phyloP scores from a whole-genome alignment of 2,329 filamentous ascomycete species.

The Neobulgaria alba region DNA sequence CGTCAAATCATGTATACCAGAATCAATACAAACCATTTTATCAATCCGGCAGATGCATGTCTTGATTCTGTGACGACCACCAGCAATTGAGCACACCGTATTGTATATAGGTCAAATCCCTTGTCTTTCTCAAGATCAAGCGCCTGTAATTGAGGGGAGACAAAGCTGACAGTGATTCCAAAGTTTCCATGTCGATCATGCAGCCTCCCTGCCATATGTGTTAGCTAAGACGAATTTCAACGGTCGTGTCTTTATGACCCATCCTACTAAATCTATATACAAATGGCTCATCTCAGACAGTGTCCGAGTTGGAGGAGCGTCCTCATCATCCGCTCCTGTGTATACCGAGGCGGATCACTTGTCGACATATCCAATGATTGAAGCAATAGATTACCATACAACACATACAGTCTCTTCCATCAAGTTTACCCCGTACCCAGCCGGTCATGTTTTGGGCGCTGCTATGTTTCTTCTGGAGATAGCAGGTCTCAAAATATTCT shows the following conservation, averaged over 20 bases:
- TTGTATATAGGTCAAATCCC: conserved; percentile 27
- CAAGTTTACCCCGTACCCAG: conserved; percentile 91
- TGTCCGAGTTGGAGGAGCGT: conserved; percentile 74
- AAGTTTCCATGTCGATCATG: conserved; percentile 97
- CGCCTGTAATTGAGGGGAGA: not conserved
- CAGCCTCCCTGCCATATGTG: conserved; percentile 96
- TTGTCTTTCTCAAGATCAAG: no score
- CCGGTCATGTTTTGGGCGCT: conserved; percentile 93
- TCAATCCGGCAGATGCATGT: conserved; percentile 25
- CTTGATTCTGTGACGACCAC: conserved; percentile 28
- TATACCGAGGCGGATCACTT: conserved; percentile 95
- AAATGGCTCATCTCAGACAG: conserved; percentile 99
- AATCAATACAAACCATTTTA: conserved; percentile 37
- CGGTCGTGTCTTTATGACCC: conserved; percentile 96
- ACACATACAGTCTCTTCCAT: conserved; percentile 97
- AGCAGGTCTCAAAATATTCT: conserved; percentile 90
- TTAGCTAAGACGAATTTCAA: conserved; percentile 97
- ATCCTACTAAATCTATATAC: conserved; percentile 98
- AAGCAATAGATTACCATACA: conserved; percentile 96
- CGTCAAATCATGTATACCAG: conserved; percentile 29
- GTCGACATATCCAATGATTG: conserved; percentile 86
- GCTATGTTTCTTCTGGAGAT: conserved; percentile 99
- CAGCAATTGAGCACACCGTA: conserved; percentile 14
- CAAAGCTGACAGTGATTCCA: conserved; percentile 3
- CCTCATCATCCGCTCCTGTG: conserved; percentile 61